A percentile compares a stretch with the other conserved stretches of the same genome.
Evolutionary conservation across 768 basidiomycete species (phyloP).

Genomic region (Suillus variegatus): DNA sequence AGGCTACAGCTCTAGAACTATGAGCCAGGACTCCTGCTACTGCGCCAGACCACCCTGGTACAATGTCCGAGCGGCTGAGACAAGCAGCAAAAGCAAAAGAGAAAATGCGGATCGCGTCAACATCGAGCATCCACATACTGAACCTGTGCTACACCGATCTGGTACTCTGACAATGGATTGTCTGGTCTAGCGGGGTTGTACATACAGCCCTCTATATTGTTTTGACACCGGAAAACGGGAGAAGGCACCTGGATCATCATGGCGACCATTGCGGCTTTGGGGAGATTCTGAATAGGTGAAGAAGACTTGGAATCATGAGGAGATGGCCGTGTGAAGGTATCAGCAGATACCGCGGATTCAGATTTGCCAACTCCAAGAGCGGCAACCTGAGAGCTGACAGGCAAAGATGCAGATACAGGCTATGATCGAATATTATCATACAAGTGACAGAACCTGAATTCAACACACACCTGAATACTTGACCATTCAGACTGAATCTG

Average conservation of each 20-base stretch:
- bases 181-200: too few species aligned
- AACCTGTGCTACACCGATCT: neutral
- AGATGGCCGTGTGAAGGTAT: neutral
- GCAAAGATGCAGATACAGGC: neutral
- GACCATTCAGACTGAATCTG: neutral
- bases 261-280: neutral
- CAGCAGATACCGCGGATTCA: neutral
- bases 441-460: neutral
- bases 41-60: too few species aligned
- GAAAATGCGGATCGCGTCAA: neutral
- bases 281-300: neutral
- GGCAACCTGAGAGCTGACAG: neutral
- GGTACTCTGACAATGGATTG: neutral
- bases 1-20: too few species aligned
- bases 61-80: neutral
- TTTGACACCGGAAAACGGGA: neutral
- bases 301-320: neutral
- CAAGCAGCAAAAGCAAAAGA: neutral
- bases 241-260: neutral
- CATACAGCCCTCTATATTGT: neutral
- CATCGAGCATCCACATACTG: neutral
- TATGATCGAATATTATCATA: neutral
- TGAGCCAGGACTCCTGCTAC: too few species aligned
- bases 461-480: neutral
- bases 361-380: neutral